Evolutionary conservation across 768 basidiomycete species (phyloP).

Genomic region (Panellus pusillus): DNA sequence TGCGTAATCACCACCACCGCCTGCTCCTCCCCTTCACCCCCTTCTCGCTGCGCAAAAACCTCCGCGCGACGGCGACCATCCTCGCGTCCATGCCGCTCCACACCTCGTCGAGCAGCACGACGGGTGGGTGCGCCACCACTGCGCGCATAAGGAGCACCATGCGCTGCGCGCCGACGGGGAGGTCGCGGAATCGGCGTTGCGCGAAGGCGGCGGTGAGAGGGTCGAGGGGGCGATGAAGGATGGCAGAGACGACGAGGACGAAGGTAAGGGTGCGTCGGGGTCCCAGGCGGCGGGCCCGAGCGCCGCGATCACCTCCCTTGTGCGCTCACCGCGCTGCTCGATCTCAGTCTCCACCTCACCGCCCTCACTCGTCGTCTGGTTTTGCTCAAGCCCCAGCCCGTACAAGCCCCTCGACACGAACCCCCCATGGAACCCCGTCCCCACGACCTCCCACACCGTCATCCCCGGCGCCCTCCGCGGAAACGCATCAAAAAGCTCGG

Average conservation of each 20-base stretch:
- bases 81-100: constrained; percentile 89
- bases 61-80: constrained; percentile 66
- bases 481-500: constrained; percentile 90
- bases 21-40: constrained; percentile 57
- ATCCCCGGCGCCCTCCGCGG: constrained; percentile 65
- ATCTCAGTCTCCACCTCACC: constrained; percentile 30
- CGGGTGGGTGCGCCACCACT: constrained; percentile 67
- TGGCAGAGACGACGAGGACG: neutral
- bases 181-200: constrained; percentile 53
- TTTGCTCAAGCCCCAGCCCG: constrained; percentile 47
- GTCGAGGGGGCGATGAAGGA: too few relatives aligned
- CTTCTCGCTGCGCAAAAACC: constrained; percentile 57
- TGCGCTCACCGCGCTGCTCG: constrained; percentile 37
- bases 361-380: constrained; percentile 28
- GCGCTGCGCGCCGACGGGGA: constrained; percentile 75
- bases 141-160: constrained; percentile 85
- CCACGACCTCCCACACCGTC: constrained; percentile 77
- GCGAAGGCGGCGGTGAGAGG: constrained; percentile 37
- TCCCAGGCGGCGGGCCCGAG: constrained; percentile 63
- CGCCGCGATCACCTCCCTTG: constrained; percentile 57
- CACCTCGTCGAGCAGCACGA: constrained; percentile 89
- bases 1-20: constrained; percentile 86
- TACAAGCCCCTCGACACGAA: constrained; percentile 55
- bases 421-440: constrained; percentile 86
- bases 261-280: neutral